A percentile compares a stretch with the other conserved stretches of the same genome.
Evolutionary conservation across 257 asterid species (phyloP).

Genomic region (Henckelia pumila): DNA sequence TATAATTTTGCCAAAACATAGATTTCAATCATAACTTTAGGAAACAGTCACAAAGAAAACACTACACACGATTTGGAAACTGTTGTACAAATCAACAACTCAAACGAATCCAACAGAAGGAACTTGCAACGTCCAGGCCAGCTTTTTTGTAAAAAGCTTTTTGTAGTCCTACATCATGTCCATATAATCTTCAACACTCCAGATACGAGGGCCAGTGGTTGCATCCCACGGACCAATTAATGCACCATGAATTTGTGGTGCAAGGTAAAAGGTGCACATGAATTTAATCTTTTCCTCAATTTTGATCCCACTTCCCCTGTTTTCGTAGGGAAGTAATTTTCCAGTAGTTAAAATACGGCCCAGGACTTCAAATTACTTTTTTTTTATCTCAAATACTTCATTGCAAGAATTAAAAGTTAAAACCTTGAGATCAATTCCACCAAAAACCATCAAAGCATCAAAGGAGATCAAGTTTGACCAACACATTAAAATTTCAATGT

Average conservation of each 20-base stretch:
- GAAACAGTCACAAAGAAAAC: not conserved
- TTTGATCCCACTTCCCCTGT: not conserved
- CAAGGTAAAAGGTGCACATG: not conserved
- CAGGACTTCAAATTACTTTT: constrained; percentile 11
- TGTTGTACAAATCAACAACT: not conserved
- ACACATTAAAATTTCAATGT: not conserved
- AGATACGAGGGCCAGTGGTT: constrained; percentile 15
- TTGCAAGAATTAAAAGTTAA: not conserved
- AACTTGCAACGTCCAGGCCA: not conserved
- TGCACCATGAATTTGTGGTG: constrained; percentile 12
- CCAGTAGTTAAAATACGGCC: not conserved
- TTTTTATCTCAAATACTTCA: not conserved
- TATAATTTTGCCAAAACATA: not conserved
- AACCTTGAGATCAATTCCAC: constrained; percentile 8
- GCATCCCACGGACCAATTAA: constrained; percentile 14
- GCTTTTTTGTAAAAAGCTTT: not conserved
- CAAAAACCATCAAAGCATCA: not conserved
- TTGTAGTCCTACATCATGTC: constrained; percentile 16
- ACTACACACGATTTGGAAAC: not conserved
- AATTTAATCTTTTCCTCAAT: not conserved
- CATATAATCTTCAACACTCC: constrained; percentile 6
- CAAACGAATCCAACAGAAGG: no score
- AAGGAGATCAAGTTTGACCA: constrained; percentile 1
- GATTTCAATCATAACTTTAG: not conserved
- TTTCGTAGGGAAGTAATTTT: not conserved